Conservation (phyloP, 139 green algal genomes). For the Deuterostichococcus epilithicus region DNA sequence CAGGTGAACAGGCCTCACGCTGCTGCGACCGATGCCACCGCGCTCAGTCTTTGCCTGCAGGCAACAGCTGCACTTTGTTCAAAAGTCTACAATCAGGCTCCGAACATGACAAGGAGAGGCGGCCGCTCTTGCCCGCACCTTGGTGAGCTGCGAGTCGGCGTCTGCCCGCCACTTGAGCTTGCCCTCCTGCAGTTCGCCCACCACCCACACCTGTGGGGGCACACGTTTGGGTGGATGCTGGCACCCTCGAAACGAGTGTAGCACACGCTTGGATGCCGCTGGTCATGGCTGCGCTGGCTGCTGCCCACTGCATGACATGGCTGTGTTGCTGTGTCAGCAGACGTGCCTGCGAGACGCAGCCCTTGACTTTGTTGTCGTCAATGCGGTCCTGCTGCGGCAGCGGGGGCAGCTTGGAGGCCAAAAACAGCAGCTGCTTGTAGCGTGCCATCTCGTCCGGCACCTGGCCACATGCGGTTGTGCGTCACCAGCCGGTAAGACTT, state of each 20-base stretch:
- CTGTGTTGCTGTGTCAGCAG: background rate
- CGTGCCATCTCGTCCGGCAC: constrained; percentile 72
- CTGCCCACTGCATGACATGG: background rate
- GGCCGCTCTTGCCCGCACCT: no score
- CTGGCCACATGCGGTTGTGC: constrained; percentile 1
- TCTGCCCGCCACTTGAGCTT: constrained; percentile 89
- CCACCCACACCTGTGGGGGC: constrained; percentile 98
- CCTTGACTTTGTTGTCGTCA: constrained; percentile 90
- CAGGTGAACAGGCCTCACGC: background rate
- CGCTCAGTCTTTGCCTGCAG: no score
- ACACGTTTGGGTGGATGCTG: no score
- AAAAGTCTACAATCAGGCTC: no score
- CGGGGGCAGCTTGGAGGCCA: constrained; percentile 84
- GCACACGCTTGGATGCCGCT: background rate
- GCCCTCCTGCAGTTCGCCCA: constrained; percentile 68
- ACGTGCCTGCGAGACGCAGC: constrained; percentile 70
- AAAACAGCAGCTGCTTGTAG: constrained; percentile 99
- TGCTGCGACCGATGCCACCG: no score
- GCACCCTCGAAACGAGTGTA: no score
- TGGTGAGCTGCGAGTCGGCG: constrained; percentile 95
- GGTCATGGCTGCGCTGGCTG: background rate
- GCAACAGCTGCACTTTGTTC: no score
- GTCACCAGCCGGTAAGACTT: background rate
- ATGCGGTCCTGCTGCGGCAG: constrained; percentile 63
- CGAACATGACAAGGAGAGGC: no score